phyloP scores from a whole-genome alignment of 495 filamentous ascomycete species.

The Pseudoneurospora amorphoporcata region DNA sequence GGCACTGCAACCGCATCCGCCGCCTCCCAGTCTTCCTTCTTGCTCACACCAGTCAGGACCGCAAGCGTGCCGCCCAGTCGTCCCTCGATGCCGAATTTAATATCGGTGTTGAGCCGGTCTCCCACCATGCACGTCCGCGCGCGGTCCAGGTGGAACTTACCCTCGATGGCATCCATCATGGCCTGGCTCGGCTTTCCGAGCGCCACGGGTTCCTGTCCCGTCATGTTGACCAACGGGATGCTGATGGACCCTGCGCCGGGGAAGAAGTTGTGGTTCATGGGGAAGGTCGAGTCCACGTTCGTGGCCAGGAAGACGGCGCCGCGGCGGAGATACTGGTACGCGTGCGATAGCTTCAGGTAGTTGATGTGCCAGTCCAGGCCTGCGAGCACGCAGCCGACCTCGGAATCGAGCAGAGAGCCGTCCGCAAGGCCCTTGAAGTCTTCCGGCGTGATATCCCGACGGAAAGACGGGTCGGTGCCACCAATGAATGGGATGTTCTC shows the following conservation, averaged over 20 bases:
- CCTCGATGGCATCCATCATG: constrained; percentile 99
- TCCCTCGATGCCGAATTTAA: constrained; percentile 88
- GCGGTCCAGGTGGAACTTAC: constrained; percentile 82
- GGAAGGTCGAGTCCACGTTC: constrained; percentile 82
- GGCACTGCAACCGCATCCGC: constrained; percentile 53
- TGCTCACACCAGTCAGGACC: constrained; percentile 83
- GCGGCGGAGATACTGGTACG: constrained; percentile 71
- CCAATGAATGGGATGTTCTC: constrained; percentile 76
- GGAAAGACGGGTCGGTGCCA: constrained; percentile 72
- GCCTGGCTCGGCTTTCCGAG: constrained; percentile 93
- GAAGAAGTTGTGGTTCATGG: constrained; percentile 69
- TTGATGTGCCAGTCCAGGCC: constrained; percentile 90
- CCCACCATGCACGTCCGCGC: constrained; percentile 90
- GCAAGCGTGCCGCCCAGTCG: constrained; percentile 82
- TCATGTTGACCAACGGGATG: constrained; percentile 69
- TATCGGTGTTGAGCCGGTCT: constrained; percentile 90
- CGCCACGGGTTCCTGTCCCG: constrained; percentile 55
- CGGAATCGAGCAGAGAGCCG: constrained; percentile 66
- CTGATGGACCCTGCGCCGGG: constrained; percentile 82
- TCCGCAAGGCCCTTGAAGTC: constrained; percentile 71
- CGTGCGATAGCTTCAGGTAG: constrained; percentile 80
- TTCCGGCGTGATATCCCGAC: constrained; percentile 62
- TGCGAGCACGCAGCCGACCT: constrained; percentile 80
- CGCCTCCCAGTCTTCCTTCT: constrained; percentile 67
- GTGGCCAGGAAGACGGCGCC: constrained; percentile 91